A percentile compares a stretch with the other conserved stretches of the same genome.
phyloP scores from a whole-genome alignment of 192 early-diverging fungal species.

The Dissophora ornata region DNA sequence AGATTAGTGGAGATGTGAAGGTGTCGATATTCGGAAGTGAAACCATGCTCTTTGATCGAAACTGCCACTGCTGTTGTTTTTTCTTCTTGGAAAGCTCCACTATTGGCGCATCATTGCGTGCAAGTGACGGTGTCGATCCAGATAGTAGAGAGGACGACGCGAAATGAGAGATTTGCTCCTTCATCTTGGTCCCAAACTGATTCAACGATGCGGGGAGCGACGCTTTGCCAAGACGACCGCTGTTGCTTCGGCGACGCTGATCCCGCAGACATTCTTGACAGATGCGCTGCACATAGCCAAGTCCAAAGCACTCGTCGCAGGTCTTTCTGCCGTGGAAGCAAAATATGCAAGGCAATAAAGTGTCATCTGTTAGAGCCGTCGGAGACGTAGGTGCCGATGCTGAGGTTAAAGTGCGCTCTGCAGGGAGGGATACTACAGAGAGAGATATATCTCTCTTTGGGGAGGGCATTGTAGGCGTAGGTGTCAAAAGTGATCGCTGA shows the following conservation, averaged over 20 bases:
- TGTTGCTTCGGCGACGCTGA: constrained; percentile 3
- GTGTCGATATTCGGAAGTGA: constrained; percentile 7
- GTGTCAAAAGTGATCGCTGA: constrained; percentile 8
- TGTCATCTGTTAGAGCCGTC: not conserved
- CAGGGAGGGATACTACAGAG: too few species aligned
- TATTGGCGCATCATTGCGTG: not conserved
- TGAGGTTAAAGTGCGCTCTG: too few species aligned
- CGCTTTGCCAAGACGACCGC: not conserved
- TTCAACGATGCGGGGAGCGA: constrained; percentile 11
- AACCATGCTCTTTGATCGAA: constrained; percentile 27
- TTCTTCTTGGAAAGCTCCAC: too few species aligned
- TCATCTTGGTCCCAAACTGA: constrained; percentile 29
- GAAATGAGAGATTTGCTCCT: constrained; percentile 18
- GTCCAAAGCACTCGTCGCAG: constrained; percentile 34
- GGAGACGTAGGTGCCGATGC: too few species aligned
- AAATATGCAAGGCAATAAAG: constrained; percentile 25
- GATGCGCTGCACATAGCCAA: constrained; percentile 39
- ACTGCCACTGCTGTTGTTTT: constrained; percentile 3
- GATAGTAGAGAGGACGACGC: not conserved
- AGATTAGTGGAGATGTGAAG: not conserved
- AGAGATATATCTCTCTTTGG: too few species aligned
- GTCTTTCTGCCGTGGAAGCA: constrained; percentile 30
- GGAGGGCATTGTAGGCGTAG: not conserved
- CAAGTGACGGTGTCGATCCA: not conserved
- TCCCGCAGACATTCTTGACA: constrained; percentile 37